phyloP scores from a whole-genome alignment of 345 rosid species.

The Corchorus capsularis region DNA sequence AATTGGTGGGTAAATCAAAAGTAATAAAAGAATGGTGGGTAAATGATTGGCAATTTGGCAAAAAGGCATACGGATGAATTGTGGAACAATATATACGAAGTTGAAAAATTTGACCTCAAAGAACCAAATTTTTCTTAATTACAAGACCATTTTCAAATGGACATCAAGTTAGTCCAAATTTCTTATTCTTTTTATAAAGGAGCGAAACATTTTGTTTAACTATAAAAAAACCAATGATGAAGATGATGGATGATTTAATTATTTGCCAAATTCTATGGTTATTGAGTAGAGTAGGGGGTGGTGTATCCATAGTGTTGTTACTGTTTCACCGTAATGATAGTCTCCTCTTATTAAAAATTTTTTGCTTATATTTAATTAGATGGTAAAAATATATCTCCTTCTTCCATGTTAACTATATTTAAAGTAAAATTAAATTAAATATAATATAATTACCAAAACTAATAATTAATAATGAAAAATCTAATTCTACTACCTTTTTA shows the following conservation, averaged over 20 bases:
- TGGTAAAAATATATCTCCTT: too few species aligned
- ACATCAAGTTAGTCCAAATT: neutral
- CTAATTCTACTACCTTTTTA: neutral
- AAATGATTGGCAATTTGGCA: neutral
- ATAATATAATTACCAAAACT: neutral
- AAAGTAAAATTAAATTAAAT: too few species aligned
- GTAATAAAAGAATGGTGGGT: neutral
- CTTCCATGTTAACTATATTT: too few species aligned
- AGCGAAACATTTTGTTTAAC: neutral
- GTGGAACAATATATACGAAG: neutral
- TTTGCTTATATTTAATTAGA: too few species aligned
- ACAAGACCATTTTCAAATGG: neutral
- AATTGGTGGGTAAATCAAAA: neutral
- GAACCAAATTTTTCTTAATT: neutral
- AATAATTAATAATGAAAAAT: neutral
- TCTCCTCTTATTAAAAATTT: too few species aligned
- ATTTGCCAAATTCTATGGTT: neutral
- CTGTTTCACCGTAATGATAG: neutral
- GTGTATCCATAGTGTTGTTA: neutral
- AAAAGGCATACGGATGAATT: neutral
- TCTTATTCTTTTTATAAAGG: neutral
- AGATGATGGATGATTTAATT: neutral
- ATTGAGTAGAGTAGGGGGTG: neutral
- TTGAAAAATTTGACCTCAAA: constrained; percentile 13
- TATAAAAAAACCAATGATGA: neutral